A percentile compares a stretch with the other conserved stretches of the same genome.
These are phyloP conservation scores for Cryptococcus wingfieldii DNA, from an alignment of 1,284 basidiomycete species.

Conservation along the genomic window DNA sequence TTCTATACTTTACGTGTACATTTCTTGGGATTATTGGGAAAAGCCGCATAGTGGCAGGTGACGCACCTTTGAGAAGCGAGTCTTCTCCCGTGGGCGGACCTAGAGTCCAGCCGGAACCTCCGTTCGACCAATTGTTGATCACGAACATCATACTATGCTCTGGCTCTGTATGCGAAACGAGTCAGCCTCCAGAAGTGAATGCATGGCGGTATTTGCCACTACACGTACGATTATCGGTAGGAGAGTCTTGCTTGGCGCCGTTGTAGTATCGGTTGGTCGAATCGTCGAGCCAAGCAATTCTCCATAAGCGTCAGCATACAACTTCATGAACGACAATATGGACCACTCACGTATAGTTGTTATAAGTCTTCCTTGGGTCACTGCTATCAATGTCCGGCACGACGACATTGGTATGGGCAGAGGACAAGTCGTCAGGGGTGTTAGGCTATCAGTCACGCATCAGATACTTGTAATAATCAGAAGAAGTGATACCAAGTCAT, in stretches of 20 bases:
- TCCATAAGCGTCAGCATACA: background rate
- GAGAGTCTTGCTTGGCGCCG: slow-evolving; percentile 2
- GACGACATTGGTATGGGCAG: background rate
- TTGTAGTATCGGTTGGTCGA: slow-evolving; percentile 11
- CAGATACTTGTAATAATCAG: background rate
- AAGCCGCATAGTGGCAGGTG: background rate
- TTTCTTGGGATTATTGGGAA: background rate
- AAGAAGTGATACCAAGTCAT: background rate
- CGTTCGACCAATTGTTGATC: slow-evolving; percentile 14
- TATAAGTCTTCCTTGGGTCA: slow-evolving; percentile 7
- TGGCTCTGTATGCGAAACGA: background rate
- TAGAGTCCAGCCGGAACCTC: slow-evolving; percentile 2
- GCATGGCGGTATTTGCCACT: background rate
- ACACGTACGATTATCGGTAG: slow-evolving; percentile 6
- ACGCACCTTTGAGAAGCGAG: background rate
- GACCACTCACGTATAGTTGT: slow-evolving; percentile 10
- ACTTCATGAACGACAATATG: background rate
- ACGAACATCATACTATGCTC: slow-evolving; percentile 1
- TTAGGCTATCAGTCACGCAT: background rate
- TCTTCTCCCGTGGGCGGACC: slow-evolving; percentile 1
- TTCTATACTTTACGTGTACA: background rate
- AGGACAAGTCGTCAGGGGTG: background rate
- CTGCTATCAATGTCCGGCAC: slow-evolving; percentile 1
- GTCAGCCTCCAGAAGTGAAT: background rate
- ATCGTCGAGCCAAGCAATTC: slow-evolving; percentile 11